Evolutionary conservation across 1,284 basidiomycete species (phyloP), one percentile per base, ranked within the genome.

Genomic region (Papiliotrema laurentii): DNA sequence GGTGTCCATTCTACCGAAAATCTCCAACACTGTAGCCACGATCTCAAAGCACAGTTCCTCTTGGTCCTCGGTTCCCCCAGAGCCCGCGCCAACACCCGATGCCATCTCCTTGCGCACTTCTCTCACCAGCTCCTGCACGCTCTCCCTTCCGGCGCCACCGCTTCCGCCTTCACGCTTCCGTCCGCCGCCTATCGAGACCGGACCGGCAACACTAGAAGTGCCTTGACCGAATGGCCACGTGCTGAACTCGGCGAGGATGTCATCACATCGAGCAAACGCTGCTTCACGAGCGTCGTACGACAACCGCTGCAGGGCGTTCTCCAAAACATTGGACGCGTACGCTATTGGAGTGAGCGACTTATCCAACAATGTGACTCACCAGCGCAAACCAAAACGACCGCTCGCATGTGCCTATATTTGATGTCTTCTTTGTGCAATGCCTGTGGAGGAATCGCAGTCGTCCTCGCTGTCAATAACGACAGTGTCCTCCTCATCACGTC

Each of bases 271-370:
- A 55, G 83, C 83, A 68, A 96, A 93, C 27, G 91, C 91, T 0
- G 82, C 83, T 76, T 97, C 92, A 42, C 92, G 77, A 50, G 90
- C 86, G 71, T 96, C 92, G 63, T 93, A 96, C 10, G 83, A 84
- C 25, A 96, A 76, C 56, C 89, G 78, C 49, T 84, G 83, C 58
- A 96, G 85, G 13, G 89, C 90, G 61, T 94, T 94, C 66, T 96
- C 92, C 43, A 96, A 79, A n/a, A 97, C 92, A 64, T 85, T 89
- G 14, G 90, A 92, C 0, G 91, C 89, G 64, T 94, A 94, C n/a
- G 76, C 74, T 66, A 39, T 4, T 19, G 18, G 18, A 18, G 44
- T 55, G 35, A 55, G 50, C 27, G 13, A 30, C 19, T 5, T 30
- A 13, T 28, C 14, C 10, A 6, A 45, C 0, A 31, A 11, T 13